Base-by-base conservation (phyloP, 1,139 yeast species). In the Candida pseudocylindracea region DNA sequence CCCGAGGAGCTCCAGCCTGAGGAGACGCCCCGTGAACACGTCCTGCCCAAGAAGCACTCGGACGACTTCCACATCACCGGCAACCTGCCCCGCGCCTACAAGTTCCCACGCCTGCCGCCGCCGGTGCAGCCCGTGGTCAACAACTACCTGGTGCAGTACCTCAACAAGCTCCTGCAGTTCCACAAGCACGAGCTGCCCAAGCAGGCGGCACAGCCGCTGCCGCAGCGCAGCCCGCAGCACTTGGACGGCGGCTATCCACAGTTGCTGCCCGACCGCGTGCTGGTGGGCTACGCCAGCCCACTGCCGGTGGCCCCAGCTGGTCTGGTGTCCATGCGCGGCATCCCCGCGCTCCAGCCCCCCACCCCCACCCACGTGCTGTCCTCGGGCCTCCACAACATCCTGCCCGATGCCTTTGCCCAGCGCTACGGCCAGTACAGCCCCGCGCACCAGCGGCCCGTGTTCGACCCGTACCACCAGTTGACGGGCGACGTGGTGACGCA, bases 81-180 rank as follows among this genome's bases (percentile, higher is more conserved):
- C 34, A 44, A 49, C 30, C 47, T 48, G 35, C 64, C 66, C 2
- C 56, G 49, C 32, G 49, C 58, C 11, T 66, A 63, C 45, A 63
- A 60, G 42, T 66, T 66, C 38, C 72, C 72, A 10, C 12, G 15
- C 10, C 29, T 26, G 8, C 60, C 59, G 28, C 63, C 64, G 11
- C 53, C 58, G 15, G 65, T 64, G 8, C 52, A 57, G 2, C 61
- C 54, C 38, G 53, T 55, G 33, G 65, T 63, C 29, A 37, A 41
- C 13, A 40, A 38, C 32, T 36, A 28, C 33, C 34, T 36, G 33
- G 36, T 31, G 30, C 31, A 26, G 31, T 28, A 29, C 12, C 35
- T 24, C 8, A 24, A 35, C 10, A 35, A 35, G 12, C 33, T 30
- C 26, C 41, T 36, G 30, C 50, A 42, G 33, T 47, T 37, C 36